Percentiles rank a stretch among this genome's conserved stretches.
These are phyloP conservation scores for Erysimum pusillum DNA, from an alignment of 441 rosid species.

Conservation along the genomic window DNA sequence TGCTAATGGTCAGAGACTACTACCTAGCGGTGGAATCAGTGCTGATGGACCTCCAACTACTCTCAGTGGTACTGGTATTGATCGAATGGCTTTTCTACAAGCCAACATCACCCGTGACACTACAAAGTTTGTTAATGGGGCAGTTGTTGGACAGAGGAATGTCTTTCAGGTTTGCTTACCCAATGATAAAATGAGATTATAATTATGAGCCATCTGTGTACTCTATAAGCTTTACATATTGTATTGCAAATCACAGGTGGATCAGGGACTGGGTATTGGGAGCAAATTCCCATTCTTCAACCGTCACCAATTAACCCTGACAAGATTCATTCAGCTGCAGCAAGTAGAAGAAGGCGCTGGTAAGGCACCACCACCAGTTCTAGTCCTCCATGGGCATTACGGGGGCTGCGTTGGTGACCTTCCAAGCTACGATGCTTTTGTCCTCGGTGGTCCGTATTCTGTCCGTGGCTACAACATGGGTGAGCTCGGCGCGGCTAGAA, in stretches of 20 bases:
- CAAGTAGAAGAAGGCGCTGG: slow-evolving; percentile 87
- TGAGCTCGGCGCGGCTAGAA: slow-evolving; percentile 95
- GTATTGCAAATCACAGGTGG: slow-evolving; percentile 66
- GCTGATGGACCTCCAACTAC: slow-evolving; percentile 99
- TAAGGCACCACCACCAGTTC: slow-evolving; percentile 85
- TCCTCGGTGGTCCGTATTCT: slow-evolving; percentile 97
- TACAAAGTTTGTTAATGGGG: slow-evolving; percentile 90
- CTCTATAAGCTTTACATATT: slow-evolving; percentile 19
- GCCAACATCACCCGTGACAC: slow-evolving; percentile 97
- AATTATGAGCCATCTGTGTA: slow-evolving; percentile 3
- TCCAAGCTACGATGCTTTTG: slow-evolving; percentile 95
- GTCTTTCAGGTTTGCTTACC: slow-evolving; percentile 82
- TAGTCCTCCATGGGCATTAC: slow-evolving; percentile 94
- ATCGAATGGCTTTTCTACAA: slow-evolving; percentile 87
- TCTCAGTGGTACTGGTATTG: slow-evolving; percentile 96
- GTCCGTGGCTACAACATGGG: slow-evolving; percentile 99
- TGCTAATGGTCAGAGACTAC: slow-evolving; percentile 84
- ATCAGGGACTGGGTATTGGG: slow-evolving; percentile 97
- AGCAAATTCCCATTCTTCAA: slow-evolving; percentile 94
- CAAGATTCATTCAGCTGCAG: slow-evolving; percentile 81
- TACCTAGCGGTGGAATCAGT: slow-evolving; percentile 96
- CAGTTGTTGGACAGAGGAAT: slow-evolving; percentile 91
- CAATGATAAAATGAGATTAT: background rate
- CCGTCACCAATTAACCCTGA: slow-evolving; percentile 88
- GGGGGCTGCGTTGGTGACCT: slow-evolving; percentile 98